phyloP scores from a whole-genome alignment of 2,329 filamentous ascomycete genomes.

The Talaromyces funiculosus region DNA sequence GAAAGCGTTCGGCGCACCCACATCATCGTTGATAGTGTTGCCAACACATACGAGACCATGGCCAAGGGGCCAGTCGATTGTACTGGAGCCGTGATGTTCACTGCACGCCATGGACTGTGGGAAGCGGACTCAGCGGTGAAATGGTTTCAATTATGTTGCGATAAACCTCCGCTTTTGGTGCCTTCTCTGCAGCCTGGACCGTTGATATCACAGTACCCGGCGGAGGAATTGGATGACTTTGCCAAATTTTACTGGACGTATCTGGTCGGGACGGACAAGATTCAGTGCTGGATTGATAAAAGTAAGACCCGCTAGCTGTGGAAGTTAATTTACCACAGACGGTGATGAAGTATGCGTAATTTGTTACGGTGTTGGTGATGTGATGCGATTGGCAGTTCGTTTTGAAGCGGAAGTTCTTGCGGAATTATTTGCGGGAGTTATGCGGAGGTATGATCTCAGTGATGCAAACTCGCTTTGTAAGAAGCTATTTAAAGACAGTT shows the following conservation, averaged over 20 bases:
- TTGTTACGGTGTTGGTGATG: background rate
- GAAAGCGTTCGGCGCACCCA: constrained; percentile 7
- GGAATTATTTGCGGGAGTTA: background rate
- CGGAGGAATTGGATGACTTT: constrained; percentile 1
- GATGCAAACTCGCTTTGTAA: background rate
- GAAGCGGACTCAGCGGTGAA: background rate
- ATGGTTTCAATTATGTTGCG: background rate
- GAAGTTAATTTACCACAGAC: too few relatives aligned
- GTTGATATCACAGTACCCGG: background rate
- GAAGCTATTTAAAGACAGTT: background rate
- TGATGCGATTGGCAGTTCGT: background rate
- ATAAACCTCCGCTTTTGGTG: background rate
- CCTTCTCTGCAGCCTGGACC: background rate
- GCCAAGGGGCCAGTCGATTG: background rate
- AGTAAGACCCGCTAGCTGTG: too few relatives aligned
- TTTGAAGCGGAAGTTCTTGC: background rate
- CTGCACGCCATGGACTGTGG: background rate
- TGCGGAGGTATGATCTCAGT: background rate
- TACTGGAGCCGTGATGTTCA: background rate
- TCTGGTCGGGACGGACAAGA: background rate
- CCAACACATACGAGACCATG: constrained; percentile 1
- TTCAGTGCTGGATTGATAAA: background rate
- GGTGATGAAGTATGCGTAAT: background rate
- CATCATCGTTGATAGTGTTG: background rate
- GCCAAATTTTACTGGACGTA: background rate